Evolutionary conservation across 1,284 basidiomycete genomes (phyloP).

Genomic region (Malassezia furfur): DNA sequence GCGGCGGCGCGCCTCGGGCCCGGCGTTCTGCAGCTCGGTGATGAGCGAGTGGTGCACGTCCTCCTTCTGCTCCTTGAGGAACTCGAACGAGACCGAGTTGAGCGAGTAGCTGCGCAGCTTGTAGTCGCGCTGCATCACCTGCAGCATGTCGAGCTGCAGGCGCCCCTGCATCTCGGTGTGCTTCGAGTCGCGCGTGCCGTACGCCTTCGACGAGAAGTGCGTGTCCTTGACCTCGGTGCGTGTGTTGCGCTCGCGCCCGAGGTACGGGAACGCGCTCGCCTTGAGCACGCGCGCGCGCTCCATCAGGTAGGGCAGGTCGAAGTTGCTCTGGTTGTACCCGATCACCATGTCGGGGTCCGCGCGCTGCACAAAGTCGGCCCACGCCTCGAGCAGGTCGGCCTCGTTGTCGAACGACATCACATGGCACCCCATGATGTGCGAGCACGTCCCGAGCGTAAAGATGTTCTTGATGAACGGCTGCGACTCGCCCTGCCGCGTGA

Average conservation of each 20-base stretch:
- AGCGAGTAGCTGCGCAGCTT: conserved; percentile 46
- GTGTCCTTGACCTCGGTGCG: conserved; percentile 47
- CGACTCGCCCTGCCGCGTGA: conserved; percentile 45
- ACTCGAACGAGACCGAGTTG: conserved; percentile 47
- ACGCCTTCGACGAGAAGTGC: conserved; percentile 48
- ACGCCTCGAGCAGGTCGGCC: conserved; percentile 40
- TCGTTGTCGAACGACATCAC: conserved; percentile 43
- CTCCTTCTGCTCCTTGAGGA: conserved; percentile 47
- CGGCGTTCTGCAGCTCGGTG: conserved; percentile 46
- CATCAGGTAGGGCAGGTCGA: conserved; percentile 47
- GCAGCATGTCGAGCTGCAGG: conserved; percentile 48
- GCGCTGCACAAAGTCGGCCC: conserved; percentile 43
- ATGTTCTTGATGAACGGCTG: conserved; percentile 46
- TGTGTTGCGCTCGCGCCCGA: conserved; percentile 38
- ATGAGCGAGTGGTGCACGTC: conserved; percentile 47
- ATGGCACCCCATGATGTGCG: conserved; percentile 46
- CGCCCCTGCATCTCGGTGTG: conserved; percentile 45
- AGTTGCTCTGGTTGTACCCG: conserved; percentile 48
- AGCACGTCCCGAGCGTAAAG: conserved; percentile 45
- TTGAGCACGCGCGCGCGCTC: conserved; percentile 45
- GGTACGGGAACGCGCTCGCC: conserved; percentile 39
- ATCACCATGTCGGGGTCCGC: conserved; percentile 47
- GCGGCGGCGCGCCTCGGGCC: conserved; percentile 44
- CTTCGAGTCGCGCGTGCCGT: conserved; percentile 47
- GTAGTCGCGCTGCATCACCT: conserved; percentile 48